Evolutionary conservation across 805 yeast species (phyloP).

Genomic region (Pichia scutulata): DNA sequence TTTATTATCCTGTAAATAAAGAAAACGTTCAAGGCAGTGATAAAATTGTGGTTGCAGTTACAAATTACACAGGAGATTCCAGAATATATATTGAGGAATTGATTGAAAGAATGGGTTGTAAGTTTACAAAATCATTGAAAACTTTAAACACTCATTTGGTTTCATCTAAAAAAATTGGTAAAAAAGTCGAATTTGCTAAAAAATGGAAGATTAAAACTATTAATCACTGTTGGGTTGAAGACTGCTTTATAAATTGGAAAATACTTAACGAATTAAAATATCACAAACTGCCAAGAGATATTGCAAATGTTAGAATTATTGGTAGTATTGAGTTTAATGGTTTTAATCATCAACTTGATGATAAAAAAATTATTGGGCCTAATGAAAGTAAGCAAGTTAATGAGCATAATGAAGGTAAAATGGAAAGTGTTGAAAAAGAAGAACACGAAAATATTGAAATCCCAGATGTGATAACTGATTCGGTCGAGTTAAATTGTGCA

Average conservation of each 20-base stretch:
- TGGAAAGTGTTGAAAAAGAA: not conserved
- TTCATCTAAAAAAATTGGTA: conserved; percentile 60
- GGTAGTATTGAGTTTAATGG: conserved; percentile 28
- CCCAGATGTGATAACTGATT: not conserved
- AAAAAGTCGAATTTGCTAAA: conserved; percentile 65
- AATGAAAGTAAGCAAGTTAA: not conserved
- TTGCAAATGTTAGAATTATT: conserved; percentile 36
- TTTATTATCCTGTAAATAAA: conserved; percentile 63
- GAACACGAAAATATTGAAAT: not conserved
- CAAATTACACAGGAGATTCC: conserved; percentile 83
- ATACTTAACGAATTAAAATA: conserved; percentile 42
- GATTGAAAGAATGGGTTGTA: conserved; percentile 65
- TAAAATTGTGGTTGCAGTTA: conserved; percentile 52
- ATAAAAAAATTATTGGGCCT: too few species aligned
- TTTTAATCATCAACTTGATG: not conserved
- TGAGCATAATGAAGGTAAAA: not conserved
- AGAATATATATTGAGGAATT: conserved; percentile 62
- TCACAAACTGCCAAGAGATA: conserved; percentile 32
- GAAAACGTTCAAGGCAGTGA: conserved; percentile 47
- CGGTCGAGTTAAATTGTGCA: too few species aligned
- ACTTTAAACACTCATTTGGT: conserved; percentile 64
- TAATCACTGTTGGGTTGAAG: conserved; percentile 87
- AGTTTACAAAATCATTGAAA: conserved; percentile 54
- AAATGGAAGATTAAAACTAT: conserved; percentile 62
- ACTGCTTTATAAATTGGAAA: conserved; percentile 59